Evolutionary conservation across 495 filamentous ascomycete genomes (phyloP).

Genomic region (Penicillium goetzii): DNA sequence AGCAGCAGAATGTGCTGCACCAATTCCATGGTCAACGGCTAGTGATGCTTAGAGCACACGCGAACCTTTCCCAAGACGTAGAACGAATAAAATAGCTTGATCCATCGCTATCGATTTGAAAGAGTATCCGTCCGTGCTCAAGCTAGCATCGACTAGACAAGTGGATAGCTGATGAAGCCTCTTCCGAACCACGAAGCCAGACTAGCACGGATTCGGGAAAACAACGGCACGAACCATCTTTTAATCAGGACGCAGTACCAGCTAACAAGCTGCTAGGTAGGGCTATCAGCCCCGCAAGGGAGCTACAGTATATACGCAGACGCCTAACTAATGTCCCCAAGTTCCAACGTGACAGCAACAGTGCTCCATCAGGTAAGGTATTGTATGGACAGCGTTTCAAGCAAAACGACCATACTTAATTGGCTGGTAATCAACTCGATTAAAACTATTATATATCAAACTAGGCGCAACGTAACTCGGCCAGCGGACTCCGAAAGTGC

Average conservation of each 20-base stretch:
- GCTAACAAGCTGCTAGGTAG: not conserved
- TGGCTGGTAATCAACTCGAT: not conserved
- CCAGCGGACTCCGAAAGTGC: constrained; percentile 6
- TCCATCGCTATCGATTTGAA: not conserved
- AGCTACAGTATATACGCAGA: not conserved
- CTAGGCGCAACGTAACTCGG: constrained; percentile 16
- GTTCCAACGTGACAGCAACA: not conserved
- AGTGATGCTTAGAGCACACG: not conserved
- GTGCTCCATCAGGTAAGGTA: not conserved
- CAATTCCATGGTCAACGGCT: not conserved
- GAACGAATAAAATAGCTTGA: not conserved
- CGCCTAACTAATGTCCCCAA: not conserved
- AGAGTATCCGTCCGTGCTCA: not conserved
- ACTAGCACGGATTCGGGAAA: not conserved
- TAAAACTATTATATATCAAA: not conserved
- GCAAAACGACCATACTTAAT: not conserved
- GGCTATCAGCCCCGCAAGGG: not conserved
- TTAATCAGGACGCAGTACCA: not conserved
- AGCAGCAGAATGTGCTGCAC: not conserved
- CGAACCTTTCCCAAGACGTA: not conserved
- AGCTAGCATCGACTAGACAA: not conserved
- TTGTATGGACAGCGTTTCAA: not conserved
- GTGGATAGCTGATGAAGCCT: constrained; percentile 1
- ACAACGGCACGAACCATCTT: not conserved
- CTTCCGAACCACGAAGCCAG: not conserved